Conservation (phyloP, 2,329 filamentous ascomycete genomes). For the Ophiosphaerella korrae region DNA sequence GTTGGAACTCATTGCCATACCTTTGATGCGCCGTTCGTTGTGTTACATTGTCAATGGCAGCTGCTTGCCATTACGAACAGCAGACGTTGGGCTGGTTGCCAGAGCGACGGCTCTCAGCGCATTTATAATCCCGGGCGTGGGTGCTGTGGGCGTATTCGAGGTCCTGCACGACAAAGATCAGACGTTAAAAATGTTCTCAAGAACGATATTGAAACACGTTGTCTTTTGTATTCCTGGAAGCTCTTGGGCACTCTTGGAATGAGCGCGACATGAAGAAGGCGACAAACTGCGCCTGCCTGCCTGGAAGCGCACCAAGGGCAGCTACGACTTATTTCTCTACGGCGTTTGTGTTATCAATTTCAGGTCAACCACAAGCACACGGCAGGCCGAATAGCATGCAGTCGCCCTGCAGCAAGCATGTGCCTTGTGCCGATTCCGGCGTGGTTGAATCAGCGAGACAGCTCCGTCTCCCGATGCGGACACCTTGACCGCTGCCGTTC, state of each 20-base stretch:
- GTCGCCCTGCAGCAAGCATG: background rate
- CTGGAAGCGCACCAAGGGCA: constrained; percentile 1
- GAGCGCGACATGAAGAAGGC: background rate
- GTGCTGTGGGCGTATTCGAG: constrained; percentile 9
- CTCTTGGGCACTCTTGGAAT: background rate
- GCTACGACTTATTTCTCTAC: background rate
- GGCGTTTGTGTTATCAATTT: background rate
- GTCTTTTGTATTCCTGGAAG: background rate
- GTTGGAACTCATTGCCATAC: background rate
- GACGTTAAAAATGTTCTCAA: too few relatives aligned
- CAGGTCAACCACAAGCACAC: background rate
- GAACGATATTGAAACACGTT: too few relatives aligned
- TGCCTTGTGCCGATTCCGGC: constrained; percentile 6
- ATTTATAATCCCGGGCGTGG: constrained; percentile 9
- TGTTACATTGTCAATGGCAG: background rate
- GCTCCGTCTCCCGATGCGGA: constrained; percentile 18
- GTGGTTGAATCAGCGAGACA: constrained; percentile 8
- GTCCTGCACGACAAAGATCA: constrained; percentile 6
- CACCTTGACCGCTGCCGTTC: constrained; percentile 8
- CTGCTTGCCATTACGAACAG: too few relatives aligned
- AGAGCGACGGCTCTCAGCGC: constrained; percentile 14
- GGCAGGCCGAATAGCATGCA: background rate
- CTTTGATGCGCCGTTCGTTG: background rate
- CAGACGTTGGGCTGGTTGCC: constrained; percentile 11
- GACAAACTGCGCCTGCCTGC: constrained; percentile 1